phyloP scores from a whole-genome alignment of 495 filamentous ascomycete species.

The Neurospora sp. region DNA sequence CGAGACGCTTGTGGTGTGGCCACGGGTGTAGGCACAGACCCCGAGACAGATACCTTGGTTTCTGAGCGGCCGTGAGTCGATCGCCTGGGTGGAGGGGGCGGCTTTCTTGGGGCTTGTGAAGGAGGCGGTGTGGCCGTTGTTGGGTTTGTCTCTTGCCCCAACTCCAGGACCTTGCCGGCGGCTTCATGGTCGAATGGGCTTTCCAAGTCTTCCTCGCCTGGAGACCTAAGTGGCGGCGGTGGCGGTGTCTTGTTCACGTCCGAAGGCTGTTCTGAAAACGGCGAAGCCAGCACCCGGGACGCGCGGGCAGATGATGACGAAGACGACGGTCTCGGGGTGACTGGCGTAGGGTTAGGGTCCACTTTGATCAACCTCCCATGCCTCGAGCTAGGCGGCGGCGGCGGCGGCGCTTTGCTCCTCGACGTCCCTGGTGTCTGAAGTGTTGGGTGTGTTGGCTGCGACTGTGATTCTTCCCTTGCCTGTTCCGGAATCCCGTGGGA shows the following conservation, averaged over 20 bases:
- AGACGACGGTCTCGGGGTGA: not conserved
- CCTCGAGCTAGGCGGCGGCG: conserved; percentile 50
- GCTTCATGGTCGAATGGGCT: conserved; percentile 35
- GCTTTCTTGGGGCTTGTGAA: conserved; percentile 21
- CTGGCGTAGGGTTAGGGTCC: conserved; percentile 5
- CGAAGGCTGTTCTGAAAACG: conserved; percentile 16
- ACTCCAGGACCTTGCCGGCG: conserved; percentile 32
- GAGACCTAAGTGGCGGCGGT: conserved; percentile 30
- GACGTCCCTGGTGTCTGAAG: not conserved
- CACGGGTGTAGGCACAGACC: conserved; percentile 7
- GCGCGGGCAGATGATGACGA: not conserved
- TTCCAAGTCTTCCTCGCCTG: conserved; percentile 25
- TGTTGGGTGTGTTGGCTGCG: conserved; percentile 16
- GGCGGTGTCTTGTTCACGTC: conserved; percentile 43
- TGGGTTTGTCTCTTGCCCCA: conserved; percentile 16
- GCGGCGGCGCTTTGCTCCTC: conserved; percentile 34
- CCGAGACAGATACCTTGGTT: conserved; percentile 20
- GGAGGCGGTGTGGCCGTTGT: conserved; percentile 7
- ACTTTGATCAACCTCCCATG: conserved; percentile 59
- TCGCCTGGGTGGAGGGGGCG: conserved; percentile 39
- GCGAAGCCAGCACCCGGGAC: not conserved
- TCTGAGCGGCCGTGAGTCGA: conserved; percentile 32
- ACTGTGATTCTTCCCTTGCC: conserved; percentile 28
- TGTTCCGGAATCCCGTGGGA: conserved; percentile 35
- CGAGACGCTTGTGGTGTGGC: conserved; percentile 9